Conservation (phyloP, 1,284 basidiomycete species). For the Leccinum subrobustum region DNA sequence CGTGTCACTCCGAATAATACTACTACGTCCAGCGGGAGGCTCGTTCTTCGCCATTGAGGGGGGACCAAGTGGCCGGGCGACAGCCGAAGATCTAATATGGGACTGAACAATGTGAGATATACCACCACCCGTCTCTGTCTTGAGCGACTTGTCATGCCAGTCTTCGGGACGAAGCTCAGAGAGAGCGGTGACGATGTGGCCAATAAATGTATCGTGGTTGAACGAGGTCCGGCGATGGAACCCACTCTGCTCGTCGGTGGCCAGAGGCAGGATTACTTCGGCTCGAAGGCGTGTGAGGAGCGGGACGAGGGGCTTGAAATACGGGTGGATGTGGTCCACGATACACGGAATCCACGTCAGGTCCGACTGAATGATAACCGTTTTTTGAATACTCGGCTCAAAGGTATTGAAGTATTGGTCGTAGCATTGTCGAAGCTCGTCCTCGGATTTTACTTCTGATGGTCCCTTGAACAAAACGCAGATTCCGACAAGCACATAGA, state of each 20-base stretch:
- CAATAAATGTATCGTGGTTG: not conserved
- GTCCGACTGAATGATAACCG: not conserved
- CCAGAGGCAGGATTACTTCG: not conserved
- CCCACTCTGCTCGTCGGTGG: not conserved
- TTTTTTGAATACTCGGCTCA: not conserved
- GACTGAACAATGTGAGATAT: not conserved
- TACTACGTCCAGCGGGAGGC: not conserved
- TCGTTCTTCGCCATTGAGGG: not conserved
- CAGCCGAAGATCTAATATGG: not conserved
- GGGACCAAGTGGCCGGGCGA: not conserved
- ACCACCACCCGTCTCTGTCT: not conserved
- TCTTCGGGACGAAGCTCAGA: not conserved
- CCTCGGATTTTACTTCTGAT: not conserved
- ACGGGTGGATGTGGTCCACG: not conserved
- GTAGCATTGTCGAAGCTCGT: not conserved
- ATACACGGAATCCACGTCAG: not conserved
- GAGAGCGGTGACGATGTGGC: not conserved
- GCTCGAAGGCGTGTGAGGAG: not conserved
- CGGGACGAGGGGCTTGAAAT: not conserved
- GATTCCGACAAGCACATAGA: not conserved
- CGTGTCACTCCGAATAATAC: not conserved
- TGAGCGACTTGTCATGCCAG: not conserved
- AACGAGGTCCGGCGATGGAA: not conserved
- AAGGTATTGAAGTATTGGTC: not conserved
- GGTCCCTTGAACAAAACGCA: not conserved